Base-by-base conservation (phyloP, 805 yeast species). In the Lipomyces sp. region DNA sequence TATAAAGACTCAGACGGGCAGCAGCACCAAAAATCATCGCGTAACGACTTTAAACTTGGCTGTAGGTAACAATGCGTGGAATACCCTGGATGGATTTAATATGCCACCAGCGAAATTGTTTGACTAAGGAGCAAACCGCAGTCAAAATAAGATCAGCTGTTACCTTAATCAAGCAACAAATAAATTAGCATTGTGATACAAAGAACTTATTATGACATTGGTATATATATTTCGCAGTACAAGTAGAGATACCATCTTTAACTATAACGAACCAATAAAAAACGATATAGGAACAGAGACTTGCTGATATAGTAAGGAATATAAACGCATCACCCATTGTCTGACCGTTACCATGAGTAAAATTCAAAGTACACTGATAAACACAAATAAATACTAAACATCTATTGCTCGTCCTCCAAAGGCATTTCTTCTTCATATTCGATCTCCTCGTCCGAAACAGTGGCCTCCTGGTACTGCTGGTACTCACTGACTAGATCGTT, bases 391-490 rank as follows among this genome's bases (percentile, higher is more conserved):
- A 37, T 37, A 37, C 4, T 33, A 10, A 37, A 18, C 29, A 18
- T 50, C 50, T 65, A 65, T 63, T 35, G 45, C 57, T 62, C 69
- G 37, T 69, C 72, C 62, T 71, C 75, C 48, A 69, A 65, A 37
- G 66, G 66, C 55, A 66, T 57, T 62, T 71, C 75, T 39, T 72
- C 78, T 51, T 70, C 90, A 75, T 85, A 87, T 59, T 87, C 94
- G 74, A 86, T 80, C 72, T 86, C 92, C 70, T 89, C 96, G 65
- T 89, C 91, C 72, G 87, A 95, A 64, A 86, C 84, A 64, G 88
- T 86, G 59, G 91, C 92, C 71, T 90, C 94, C 83, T 92, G 97
- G 82, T 93, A 92, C 82, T 92, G 97, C 82, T 92, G 96, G 78
- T 92, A 88, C 80, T 92, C 97, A 75, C 88, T 87, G 62, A 92